Evolutionary conservation across 345 rosid species (phyloP).

Genomic region (Eucalyptus victrix): DNA sequence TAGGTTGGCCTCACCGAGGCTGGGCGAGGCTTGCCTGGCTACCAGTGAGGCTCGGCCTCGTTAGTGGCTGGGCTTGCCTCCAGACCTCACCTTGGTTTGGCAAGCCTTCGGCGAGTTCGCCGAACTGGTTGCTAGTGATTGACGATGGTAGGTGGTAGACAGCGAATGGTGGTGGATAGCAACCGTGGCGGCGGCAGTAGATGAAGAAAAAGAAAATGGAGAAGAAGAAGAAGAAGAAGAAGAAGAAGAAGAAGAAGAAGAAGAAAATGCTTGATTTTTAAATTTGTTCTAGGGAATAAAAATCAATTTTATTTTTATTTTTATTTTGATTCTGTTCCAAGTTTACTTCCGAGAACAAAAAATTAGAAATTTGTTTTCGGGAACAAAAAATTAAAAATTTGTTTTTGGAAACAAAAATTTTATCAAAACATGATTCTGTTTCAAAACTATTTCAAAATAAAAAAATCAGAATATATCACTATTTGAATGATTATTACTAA

Average conservation of each 20-base stretch:
- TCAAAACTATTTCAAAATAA: fast-evolving
- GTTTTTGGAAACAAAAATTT: too few relatives aligned
- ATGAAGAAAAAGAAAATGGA: too few relatives aligned
- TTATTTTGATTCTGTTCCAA: too few relatives aligned
- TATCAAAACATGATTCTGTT: fast-evolving
- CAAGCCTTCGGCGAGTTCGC: fast-evolving
- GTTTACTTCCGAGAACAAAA: fast-evolving
- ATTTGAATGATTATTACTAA: too few relatives aligned
- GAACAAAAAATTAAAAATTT: too few relatives aligned
- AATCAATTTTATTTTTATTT: too few relatives aligned
- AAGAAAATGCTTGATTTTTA: too few relatives aligned
- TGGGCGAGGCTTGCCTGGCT: fast-evolving
- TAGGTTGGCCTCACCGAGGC: fast-evolving
- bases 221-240: too few relatives aligned
- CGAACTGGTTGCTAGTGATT: fast-evolving
- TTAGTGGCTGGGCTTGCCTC: fast-evolving
- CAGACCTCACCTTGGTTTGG: too few relatives aligned
- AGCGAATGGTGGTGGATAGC: fast-evolving
- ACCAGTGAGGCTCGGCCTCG: fast-evolving
- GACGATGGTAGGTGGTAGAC: fast-evolving
- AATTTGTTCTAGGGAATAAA: fast-evolving
- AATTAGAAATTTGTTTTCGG: too few relatives aligned
- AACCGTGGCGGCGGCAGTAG: fast-evolving
- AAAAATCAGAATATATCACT: too few relatives aligned
- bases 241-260: too few relatives aligned